phyloP scores from a whole-genome alignment of 306 rosid species.

The Hippophae rhamnoides region DNA sequence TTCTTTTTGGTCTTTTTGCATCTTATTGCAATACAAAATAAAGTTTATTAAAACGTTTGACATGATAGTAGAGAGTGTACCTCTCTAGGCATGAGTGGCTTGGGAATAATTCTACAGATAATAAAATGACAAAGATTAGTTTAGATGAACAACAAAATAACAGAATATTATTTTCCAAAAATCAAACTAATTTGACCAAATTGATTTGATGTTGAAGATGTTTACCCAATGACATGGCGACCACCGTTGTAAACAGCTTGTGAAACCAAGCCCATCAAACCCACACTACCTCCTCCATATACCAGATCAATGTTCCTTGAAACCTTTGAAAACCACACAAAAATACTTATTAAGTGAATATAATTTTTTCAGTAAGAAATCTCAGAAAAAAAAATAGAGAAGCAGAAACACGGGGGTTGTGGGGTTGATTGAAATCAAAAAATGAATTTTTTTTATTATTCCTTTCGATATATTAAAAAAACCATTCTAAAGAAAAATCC shows the following conservation, averaged over 20 bases:
- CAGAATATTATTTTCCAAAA: not conserved
- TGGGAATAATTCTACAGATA: slow-evolving; percentile 83
- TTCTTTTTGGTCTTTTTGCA: slow-evolving; percentile 7
- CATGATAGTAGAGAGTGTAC: slow-evolving; percentile 32
- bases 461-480: too few species aligned
- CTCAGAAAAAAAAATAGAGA: not conserved
- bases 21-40: slow-evolving; percentile 16
- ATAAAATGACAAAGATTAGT: slow-evolving; percentile 32
- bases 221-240: slow-evolving; percentile 86
- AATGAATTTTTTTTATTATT: too few species aligned
- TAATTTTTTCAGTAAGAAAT: not conserved
- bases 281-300: slow-evolving; percentile 97
- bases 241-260: slow-evolving; percentile 90
- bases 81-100: slow-evolving; percentile 98
- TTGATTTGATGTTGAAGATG: not conserved
- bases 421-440: not conserved
- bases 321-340: slow-evolving; percentile 41
- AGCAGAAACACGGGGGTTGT: not conserved
- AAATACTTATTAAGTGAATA: not conserved
- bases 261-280: slow-evolving; percentile 91
- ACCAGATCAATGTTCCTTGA: slow-evolving; percentile 85
- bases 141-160: slow-evolving; percentile 3
- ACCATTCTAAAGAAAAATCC: not conserved
- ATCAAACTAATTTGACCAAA: not conserved
- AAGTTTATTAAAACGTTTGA: slow-evolving; percentile 6